phyloP scores from a whole-genome alignment of 805 yeast species.

The Saccharomyces paradoxus region DNA sequence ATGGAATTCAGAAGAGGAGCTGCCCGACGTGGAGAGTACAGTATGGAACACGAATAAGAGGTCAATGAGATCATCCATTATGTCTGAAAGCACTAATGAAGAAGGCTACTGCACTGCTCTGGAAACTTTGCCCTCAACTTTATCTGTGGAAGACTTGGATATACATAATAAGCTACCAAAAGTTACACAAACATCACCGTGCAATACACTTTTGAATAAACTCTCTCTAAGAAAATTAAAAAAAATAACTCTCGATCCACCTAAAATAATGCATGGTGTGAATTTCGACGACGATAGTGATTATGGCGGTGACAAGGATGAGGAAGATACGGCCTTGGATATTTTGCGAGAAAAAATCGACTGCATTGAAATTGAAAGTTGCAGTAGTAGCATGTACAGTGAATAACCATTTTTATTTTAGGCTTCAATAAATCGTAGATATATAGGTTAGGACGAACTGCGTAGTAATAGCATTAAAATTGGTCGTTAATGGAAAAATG shows the following conservation, averaged over 20 bases:
- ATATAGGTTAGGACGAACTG: not conserved
- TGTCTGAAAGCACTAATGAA: not conserved
- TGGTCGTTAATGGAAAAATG: not conserved
- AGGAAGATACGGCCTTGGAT: slow-evolving; percentile 2
- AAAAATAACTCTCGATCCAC: not conserved
- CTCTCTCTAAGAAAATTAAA: not conserved
- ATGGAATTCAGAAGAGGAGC: slow-evolving; percentile 21
- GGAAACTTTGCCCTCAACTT: slow-evolving; percentile 4
- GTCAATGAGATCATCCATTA: not conserved
- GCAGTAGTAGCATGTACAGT: slow-evolving; percentile 10
- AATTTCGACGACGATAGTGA: slow-evolving; percentile 1
- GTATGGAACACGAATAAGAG: not conserved
- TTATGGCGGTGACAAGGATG: slow-evolving; percentile 8
- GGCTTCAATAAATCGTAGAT: not conserved
- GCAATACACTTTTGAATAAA: not conserved
- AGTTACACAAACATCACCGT: not conserved
- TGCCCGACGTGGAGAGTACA: slow-evolving; percentile 16
- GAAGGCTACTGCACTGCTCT: slow-evolving; percentile 5
- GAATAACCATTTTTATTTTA: not conserved
- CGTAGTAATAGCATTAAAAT: not conserved
- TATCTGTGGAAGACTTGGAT: not conserved
- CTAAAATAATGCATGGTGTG: not conserved
- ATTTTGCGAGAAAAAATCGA: slow-evolving; percentile 13
- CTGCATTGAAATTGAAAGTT: slow-evolving; percentile 3
- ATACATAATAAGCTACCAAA: not conserved